Percentiles rank a stretch among this genome's conserved stretches.
Evolutionary conservation across 2,329 filamentous ascomycete species (phyloP).

Genomic region (Passalora sequoiae): DNA sequence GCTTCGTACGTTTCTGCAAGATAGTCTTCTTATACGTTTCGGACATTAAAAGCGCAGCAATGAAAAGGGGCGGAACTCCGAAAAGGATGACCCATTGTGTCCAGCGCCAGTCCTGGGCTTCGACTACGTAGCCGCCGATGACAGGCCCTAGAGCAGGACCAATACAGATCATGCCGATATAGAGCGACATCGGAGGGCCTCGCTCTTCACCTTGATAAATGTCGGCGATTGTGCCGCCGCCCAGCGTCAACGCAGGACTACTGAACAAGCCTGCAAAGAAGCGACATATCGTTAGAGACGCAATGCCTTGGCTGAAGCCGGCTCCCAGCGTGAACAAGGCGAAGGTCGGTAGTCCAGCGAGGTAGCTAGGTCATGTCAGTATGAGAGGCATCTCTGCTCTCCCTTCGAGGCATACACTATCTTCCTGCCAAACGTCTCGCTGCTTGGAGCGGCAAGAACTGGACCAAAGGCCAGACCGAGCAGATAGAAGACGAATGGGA

Average conservation of each 20-base stretch:
- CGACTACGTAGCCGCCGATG: slow-evolving; percentile 68
- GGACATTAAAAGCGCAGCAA: too few relatives aligned
- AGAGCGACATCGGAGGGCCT: slow-evolving; percentile 30
- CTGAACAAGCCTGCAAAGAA: slow-evolving; percentile 54
- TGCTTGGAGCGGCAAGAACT: slow-evolving; percentile 51
- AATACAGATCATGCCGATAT: slow-evolving; percentile 30
- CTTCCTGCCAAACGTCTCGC: slow-evolving; percentile 53
- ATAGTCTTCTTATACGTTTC: slow-evolving; percentile 84
- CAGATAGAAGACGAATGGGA: slow-evolving; percentile 56
- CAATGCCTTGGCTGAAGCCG: slow-evolving; percentile 50
- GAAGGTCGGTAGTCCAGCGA: neutral
- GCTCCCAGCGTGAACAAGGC: slow-evolving; percentile 18
- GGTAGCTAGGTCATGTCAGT: too few relatives aligned
- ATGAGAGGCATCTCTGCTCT: too few relatives aligned
- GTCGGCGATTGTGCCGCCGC: slow-evolving; percentile 36
- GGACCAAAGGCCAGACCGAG: slow-evolving; percentile 58
- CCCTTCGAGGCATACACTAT: slow-evolving; percentile 51
- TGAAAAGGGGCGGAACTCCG: too few relatives aligned
- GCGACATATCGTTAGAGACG: slow-evolving; percentile 52
- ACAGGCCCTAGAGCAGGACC: slow-evolving; percentile 43
- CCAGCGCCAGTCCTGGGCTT: slow-evolving; percentile 45
- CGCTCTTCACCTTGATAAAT: slow-evolving; percentile 29
- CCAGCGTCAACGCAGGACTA: slow-evolving; percentile 44
- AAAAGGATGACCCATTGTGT: slow-evolving; percentile 85
- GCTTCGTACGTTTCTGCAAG: slow-evolving; percentile 62